Evolutionary conservation across 2,329 filamentous ascomycete genomes (phyloP), one percentile per base, ranked within the genome.

Genomic region (Trichoderma simmonsii): DNA sequence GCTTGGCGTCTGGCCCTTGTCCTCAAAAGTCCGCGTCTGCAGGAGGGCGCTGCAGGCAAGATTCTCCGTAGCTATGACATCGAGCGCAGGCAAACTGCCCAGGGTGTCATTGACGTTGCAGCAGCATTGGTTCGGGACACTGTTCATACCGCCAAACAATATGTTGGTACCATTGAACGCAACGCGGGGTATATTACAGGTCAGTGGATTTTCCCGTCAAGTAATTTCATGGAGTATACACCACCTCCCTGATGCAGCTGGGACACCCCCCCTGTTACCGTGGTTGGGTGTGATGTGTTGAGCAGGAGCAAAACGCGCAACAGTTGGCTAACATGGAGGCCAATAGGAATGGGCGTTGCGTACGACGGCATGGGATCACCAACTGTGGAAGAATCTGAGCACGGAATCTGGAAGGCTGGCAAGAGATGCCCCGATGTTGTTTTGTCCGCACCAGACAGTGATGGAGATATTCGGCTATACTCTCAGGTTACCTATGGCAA

Each of bases 181-280:
- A 86, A 85, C 57, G 84, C 85, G 0, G 84, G 81, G 1, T 86
- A 84, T 72, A 86, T 86, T 60, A 85, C 84, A 6, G 84, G 83
- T 81, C 76, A 72, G 77, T 71, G 21, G 6, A 32, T 9, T 43
- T 48, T 30, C 11, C 28, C 54, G 9, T 60, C 8, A 32, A n/a
- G 18, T 18, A 28, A 51, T 51, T 32, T 11, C 21, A 61, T 15
- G 54, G 28, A 62, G 36, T 18, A 24, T 21, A 36, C 21, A 32
- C 21, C 48, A 54, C 63, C 48, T 66, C 48, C 63, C 63, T 11
- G 39, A 36, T 21, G 63, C 12, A 66, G 28, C 48, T 21, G 26
- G 21, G 14, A 26, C n/a, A 28, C 30, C 30, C 39, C 39, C 21
- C 61, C 6, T 64, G 28, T 30, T 39, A 14, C 39, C 6, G 9